These are phyloP conservation scores for Backusella morwellensis DNA, from an alignment of 192 early-diverging fungal species.

Conservation along the genomic window DNA sequence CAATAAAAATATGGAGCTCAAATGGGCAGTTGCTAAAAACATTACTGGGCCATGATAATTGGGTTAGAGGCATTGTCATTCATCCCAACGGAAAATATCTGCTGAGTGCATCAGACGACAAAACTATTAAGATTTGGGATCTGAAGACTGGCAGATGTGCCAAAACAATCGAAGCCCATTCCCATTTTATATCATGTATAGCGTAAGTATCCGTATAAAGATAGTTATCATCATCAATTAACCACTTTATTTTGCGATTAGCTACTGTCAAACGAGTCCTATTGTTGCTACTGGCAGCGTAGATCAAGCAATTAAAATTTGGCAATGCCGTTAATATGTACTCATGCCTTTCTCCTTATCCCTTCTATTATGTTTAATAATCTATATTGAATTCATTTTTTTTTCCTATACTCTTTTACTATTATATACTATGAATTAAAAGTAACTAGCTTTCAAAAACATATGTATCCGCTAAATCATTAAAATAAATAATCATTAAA, in stretches of 20 bases:
- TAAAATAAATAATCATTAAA: not conserved
- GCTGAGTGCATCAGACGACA: conserved; percentile 86
- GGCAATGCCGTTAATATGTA: conserved; percentile 58
- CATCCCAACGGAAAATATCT: conserved; percentile 82
- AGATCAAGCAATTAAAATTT: conserved; percentile 71
- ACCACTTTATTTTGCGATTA: conserved; percentile 3
- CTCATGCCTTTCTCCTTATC: conserved; percentile 1
- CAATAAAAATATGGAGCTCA: conserved; percentile 83
- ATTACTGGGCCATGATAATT: conserved; percentile 89
- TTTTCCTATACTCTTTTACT: not conserved
- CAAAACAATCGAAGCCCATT: conserved; percentile 81
- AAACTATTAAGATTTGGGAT: conserved; percentile 88
- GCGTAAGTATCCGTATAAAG: conserved; percentile 44
- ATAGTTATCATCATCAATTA: not conserved
- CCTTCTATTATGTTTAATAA: conserved; percentile 12
- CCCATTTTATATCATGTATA: conserved; percentile 89
- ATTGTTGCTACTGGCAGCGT: conserved; percentile 87
- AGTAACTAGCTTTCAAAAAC: not conserved
- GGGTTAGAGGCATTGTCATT: conserved; percentile 83
- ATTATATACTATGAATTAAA: conserved; percentile 4
- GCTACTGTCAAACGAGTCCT: conserved; percentile 54
- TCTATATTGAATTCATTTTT: conserved; percentile 15
- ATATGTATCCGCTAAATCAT: not conserved
- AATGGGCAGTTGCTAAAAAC: conserved; percentile 70
- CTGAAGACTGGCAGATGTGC: conserved; percentile 75